phyloP scores from a whole-genome alignment of 176 grass and related monocot species.

The Raddia guianensis region DNA sequence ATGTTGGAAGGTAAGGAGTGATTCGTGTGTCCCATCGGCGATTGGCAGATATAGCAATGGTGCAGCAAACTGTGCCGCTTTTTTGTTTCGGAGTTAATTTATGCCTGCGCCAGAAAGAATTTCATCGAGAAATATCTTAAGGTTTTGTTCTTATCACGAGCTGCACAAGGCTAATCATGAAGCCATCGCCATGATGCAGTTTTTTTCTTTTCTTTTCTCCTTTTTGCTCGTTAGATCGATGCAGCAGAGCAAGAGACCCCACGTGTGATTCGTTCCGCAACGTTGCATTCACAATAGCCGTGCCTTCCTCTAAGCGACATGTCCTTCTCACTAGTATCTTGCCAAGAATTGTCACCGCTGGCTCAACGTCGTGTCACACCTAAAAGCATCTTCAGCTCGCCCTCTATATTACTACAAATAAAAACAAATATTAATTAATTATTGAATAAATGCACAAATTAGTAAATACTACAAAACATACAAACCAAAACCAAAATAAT shows the following conservation, averaged over 20 bases:
- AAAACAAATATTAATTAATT: no score
- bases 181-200: neutral
- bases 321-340: neutral
- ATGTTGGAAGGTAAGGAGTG: conserved; percentile 25
- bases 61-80: neutral
- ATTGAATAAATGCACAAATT: no score
- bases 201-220: no score
- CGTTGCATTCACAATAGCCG: neutral
- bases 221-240: no score
- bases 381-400: no score
- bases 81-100: neutral
- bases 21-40: neutral
- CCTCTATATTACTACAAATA: no score
- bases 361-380: no score
- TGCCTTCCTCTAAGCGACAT: neutral
- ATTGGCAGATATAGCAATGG: neutral
- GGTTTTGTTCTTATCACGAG: conserved; percentile 19
- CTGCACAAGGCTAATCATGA: neutral
- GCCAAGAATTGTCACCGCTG: no score
- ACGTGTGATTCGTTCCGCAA: neutral
- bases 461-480: no score
- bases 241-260: neutral
- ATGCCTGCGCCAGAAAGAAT: no score
- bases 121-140: neutral
- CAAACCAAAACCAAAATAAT: no score